Conservation (phyloP, 768 basidiomycete genomes). For the Filobasidium floriforme region DNA sequence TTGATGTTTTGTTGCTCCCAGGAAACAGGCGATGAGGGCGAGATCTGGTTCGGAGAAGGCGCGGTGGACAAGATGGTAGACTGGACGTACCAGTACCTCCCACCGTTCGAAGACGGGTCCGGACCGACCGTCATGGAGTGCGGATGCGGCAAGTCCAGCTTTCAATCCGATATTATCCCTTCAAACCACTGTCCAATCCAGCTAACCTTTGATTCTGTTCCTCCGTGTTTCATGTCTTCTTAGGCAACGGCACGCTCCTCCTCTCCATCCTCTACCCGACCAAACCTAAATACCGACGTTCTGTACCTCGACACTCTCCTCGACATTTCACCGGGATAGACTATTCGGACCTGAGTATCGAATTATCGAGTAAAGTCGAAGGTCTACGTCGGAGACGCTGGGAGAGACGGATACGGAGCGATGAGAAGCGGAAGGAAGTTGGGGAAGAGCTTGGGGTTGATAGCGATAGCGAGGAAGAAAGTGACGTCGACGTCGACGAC, state of each 20-base stretch:
- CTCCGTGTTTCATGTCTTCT: too few species aligned
- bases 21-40: constrained; percentile 49
- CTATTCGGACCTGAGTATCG: constrained; percentile 44
- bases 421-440: constrained; percentile 18
- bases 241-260: constrained; percentile 46
- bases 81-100: constrained; percentile 45
- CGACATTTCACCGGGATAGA: constrained; percentile 46
- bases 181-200: too few species aligned
- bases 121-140: constrained; percentile 44
- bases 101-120: constrained; percentile 22
- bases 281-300: constrained; percentile 21
- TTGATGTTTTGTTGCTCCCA: constrained; percentile 1
- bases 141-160: constrained; percentile 34
- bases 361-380: constrained; percentile 39
- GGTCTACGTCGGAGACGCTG: constrained; percentile 21
- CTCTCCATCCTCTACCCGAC: constrained; percentile 36
- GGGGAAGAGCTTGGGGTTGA: constrained; percentile 29
- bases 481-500: constrained; percentile 27
- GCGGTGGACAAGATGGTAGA: constrained; percentile 47
- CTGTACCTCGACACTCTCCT: constrained; percentile 15
- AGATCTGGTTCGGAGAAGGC: constrained; percentile 49
- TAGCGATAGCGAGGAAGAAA: constrained; percentile 28
- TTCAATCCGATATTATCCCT: too few species aligned
- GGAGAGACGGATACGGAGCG: constrained; percentile 15
- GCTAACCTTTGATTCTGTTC: too few species aligned